Base-by-base conservation (phyloP, 768 basidiomycete species). In the Coprinopsis marcescibilis region DNA sequence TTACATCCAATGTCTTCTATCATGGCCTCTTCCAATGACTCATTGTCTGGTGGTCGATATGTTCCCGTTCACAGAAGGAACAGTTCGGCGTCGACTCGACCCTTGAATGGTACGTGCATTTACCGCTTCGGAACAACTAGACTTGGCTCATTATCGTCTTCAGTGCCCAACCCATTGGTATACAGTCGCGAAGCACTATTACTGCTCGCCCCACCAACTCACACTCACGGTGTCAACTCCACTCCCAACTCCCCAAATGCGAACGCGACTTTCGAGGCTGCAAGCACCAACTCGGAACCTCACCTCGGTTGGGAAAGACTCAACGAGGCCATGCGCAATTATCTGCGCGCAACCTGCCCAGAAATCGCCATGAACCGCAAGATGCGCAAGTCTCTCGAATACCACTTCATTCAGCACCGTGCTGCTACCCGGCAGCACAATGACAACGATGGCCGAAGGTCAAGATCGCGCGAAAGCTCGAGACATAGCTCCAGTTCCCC, bases 1-100 rank as follows among this genome's bases (percentile, higher is more conserved):
- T n/a, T n/a, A 19, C 32, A 5, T 24, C 23, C 35, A 46, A 12
- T 14, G 12, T 25, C 44, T 45, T 35, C n/a, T 13, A 8, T 19
- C 41, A 4, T 48, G 23, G 43, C 55, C 13, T 52, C 59, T 11
- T n/a, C 35, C 7, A 8, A 17, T 36, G 19, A 26, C 1, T 54
- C 60, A 6, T 38, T 58, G 6, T 55, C 60, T 3, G 48, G 57
- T 3, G 55, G 57, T 17, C 57, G 67, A 24, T 75, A 75, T 45
- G 43, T 74, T 29, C 72, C 73, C 20, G 48, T 74, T 0, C 71
- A 75, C 42, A 66, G 60, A 51, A 67, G 72, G 15, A 55, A 21
- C 15, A 27, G 25, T 34, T 45, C 54, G 35, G 36, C 42, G 24
- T 43, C 50, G 45, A 40, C 17, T 41, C 15, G 37, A 27, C 26